Conservation (phyloP, 306 rosid species). For the Fragaria nilgerrensis region DNA sequence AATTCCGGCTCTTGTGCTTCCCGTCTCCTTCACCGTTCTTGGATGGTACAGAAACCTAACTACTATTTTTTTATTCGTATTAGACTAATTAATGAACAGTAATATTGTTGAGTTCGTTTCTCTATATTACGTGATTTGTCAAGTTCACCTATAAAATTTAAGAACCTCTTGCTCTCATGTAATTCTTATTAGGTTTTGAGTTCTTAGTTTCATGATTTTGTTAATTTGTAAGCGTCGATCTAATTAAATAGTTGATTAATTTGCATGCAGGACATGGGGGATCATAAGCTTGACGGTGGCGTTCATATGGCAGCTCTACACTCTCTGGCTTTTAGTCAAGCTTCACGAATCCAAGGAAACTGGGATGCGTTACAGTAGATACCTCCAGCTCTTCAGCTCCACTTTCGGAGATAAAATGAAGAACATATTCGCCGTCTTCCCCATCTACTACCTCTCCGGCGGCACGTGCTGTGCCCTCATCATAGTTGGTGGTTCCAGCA, state of each 20-base stretch:
- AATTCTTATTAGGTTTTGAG: neutral
- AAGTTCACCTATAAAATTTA: no score
- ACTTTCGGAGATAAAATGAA: conserved; percentile 36
- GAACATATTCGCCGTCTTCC: conserved; percentile 23
- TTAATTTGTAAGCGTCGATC: neutral
- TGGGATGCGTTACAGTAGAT: conserved; percentile 46
- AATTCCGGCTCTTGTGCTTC: conserved; percentile 46
- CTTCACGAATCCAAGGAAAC: conserved; percentile 40
- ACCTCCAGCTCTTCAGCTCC: conserved; percentile 34
- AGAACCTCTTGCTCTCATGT: no score
- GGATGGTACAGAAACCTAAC: conserved; percentile 30
- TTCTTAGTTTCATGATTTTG: neutral
- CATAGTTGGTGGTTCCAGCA: conserved; percentile 41
- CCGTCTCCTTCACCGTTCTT: conserved; percentile 43
- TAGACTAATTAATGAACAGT: no score
- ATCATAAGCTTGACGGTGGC: conserved; percentile 37
- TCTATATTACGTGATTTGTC: no score
- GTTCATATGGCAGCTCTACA: conserved; percentile 46
- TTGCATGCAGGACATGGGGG: conserved; percentile 37
- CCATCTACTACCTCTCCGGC: conserved; percentile 32
- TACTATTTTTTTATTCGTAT: neutral
- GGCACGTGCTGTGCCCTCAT: conserved; percentile 35
- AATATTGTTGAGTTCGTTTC: no score
- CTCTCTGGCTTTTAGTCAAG: conserved; percentile 33
- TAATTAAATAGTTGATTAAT: neutral